phyloP scores from a whole-genome alignment of 139 green algal genomes.

The Chlamydomonas asymmetrica region DNA sequence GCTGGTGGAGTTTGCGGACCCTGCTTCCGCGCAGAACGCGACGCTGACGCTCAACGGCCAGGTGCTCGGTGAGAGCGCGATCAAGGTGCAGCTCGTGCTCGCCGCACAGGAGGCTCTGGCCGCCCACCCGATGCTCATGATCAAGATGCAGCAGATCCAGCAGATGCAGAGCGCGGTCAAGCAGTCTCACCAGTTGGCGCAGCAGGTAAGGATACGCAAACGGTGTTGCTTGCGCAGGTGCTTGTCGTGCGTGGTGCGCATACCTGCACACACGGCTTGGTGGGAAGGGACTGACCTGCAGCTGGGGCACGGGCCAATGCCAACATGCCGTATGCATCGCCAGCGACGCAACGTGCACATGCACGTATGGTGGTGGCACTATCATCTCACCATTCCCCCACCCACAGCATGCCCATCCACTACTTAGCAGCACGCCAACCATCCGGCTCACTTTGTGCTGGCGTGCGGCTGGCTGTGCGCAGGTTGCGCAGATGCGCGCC shows the following conservation, averaged over 20 bases:
- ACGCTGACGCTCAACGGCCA: constrained; percentile 28
- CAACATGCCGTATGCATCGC: too few relatives aligned
- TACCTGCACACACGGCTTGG: neutral
- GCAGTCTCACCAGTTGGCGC: constrained; percentile 9
- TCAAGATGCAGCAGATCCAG: constrained; percentile 47
- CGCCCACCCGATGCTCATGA: constrained; percentile 26
- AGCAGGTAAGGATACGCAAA: constrained; percentile 7
- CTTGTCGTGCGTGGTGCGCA: neutral
- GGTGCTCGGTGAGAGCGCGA: constrained; percentile 30
- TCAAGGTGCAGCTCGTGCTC: constrained; percentile 25
- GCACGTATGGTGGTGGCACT: too few relatives aligned
- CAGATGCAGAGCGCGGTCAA: constrained; percentile 17
- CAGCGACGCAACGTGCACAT: neutral
- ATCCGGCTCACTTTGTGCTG: neutral
- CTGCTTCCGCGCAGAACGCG: neutral
- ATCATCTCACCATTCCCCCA: neutral
- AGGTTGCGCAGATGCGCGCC: constrained; percentile 34
- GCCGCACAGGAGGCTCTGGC: constrained; percentile 24
- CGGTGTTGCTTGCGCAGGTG: neutral
- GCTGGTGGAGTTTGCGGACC: too few relatives aligned
- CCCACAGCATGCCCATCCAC: neutral
- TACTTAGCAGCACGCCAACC: neutral
- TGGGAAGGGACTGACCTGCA: neutral
- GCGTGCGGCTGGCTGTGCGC: neutral
- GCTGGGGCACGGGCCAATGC: too few relatives aligned